These are phyloP conservation scores for Perkinsela sp. DNA, from an alignment of 208 protist species.

Conservation along the genomic window DNA sequence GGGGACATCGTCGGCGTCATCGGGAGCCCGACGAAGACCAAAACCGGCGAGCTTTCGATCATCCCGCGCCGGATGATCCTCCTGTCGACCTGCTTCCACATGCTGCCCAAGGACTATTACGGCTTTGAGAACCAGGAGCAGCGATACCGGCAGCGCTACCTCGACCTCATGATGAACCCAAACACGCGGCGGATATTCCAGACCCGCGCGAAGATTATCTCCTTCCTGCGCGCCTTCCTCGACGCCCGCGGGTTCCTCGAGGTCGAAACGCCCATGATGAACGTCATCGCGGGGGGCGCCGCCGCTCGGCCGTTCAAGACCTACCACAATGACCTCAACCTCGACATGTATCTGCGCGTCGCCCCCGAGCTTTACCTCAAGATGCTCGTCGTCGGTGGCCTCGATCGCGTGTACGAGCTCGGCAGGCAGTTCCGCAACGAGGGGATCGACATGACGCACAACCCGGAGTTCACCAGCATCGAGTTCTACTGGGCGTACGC, in stretches of 20 bases:
- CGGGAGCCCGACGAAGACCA: slow-evolving; percentile 60
- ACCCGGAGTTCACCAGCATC: slow-evolving; percentile 99
- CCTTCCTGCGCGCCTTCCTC: slow-evolving; percentile 88
- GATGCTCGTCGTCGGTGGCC: slow-evolving; percentile 91
- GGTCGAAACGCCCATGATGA: slow-evolving; percentile 95
- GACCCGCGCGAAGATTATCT: slow-evolving; percentile 73
- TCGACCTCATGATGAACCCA: slow-evolving; percentile 96
- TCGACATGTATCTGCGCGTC: slow-evolving; percentile 91
- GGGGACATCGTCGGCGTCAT: slow-evolving; percentile 93
- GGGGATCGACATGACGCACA: slow-evolving; percentile 88
- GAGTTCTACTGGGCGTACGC: slow-evolving; percentile 98
- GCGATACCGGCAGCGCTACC: slow-evolving; percentile 84
- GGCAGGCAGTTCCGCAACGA: slow-evolving; percentile 99
- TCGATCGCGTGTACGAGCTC: slow-evolving; percentile 99
- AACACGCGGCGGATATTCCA: slow-evolving; percentile 75
- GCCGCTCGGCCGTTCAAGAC: slow-evolving; percentile 95
- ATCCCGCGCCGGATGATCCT: slow-evolving; percentile 43
- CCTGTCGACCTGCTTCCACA: slow-evolving; percentile 88
- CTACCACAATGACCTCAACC: slow-evolving; percentile 95
- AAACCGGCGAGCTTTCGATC: slow-evolving; percentile 63
- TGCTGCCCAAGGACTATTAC: slow-evolving; percentile 81
- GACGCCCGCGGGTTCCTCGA: slow-evolving; percentile 80
- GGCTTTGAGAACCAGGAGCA: slow-evolving; percentile 77
- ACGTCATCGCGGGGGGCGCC: slow-evolving; percentile 92
- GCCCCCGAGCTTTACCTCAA: slow-evolving; percentile 99